Conservation (phyloP, 345 rosid genomes). For the Kernera saxatilis region DNA sequence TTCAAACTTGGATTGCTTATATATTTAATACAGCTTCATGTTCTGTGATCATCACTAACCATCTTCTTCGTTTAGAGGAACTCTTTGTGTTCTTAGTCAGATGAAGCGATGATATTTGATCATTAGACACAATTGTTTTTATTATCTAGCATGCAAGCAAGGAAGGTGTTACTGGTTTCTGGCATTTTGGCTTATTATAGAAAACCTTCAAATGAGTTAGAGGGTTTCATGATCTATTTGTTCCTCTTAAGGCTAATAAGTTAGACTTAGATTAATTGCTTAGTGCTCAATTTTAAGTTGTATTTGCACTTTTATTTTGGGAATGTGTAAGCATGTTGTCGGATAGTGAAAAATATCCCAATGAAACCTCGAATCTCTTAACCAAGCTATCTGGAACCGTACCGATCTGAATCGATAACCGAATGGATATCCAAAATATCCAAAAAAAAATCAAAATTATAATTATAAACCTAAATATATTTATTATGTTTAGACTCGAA, state of each 20-base stretch:
- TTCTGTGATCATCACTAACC: neutral
- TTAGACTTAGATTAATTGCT: constrained; percentile 15
- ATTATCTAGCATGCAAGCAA: too few relatives aligned
- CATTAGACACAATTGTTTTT: constrained; percentile 33
- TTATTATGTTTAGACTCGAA: too few relatives aligned
- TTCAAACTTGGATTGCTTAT: neutral
- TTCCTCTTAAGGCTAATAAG: constrained; percentile 2
- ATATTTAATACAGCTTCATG: neutral
- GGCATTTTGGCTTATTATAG: neutral
- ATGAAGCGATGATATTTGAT: constrained; percentile 42
- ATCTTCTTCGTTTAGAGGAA: constrained; percentile 49
- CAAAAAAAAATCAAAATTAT: too few relatives aligned
- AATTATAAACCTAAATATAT: too few relatives aligned
- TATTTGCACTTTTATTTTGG: constrained; percentile 11
- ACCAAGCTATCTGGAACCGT: too few relatives aligned
- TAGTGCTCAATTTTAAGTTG: constrained; percentile 12
- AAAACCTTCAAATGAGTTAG: neutral
- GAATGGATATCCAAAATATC: too few relatives aligned
- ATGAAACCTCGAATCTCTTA: too few relatives aligned
- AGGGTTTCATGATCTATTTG: neutral
- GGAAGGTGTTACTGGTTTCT: constrained; percentile 6
- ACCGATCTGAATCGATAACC: too few relatives aligned
- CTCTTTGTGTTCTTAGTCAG: constrained; percentile 78
- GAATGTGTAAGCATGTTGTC: constrained; percentile 4
- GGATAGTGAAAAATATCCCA: too few relatives aligned